Conservation (phyloP, 768 basidiomycete species). For the Macrolepiota albuminosa region DNA sequence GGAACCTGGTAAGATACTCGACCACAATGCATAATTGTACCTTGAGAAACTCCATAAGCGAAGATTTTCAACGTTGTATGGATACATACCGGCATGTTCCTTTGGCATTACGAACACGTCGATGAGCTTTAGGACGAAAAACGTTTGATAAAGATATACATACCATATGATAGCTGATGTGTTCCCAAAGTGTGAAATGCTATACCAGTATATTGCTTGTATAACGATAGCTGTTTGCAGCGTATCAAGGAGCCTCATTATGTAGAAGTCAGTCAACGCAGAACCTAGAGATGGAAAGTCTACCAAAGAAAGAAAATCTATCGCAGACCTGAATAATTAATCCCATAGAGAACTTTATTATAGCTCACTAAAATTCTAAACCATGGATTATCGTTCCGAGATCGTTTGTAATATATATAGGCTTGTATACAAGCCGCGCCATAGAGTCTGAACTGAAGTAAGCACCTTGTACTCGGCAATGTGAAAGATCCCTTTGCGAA, state of each 20-base stretch:
- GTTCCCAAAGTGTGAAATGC: not conserved
- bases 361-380: not conserved
- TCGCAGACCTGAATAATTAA: not conserved
- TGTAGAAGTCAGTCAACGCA: not conserved
- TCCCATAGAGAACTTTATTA: not conserved
- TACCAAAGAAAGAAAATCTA: constrained; percentile 1
- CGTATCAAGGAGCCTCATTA: not conserved
- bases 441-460: not conserved
- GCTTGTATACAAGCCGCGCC: constrained; percentile 2
- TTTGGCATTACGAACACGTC: not conserved
- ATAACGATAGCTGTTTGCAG: not conserved
- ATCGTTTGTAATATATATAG: constrained; percentile 5
- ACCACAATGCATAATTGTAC: constrained; percentile 2
- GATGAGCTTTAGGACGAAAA: not conserved
- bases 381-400: not conserved
- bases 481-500: not conserved
- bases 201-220: not conserved
- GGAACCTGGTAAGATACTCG: not conserved
- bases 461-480: too few relatives aligned
- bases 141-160: not conserved
- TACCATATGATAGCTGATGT: not conserved
- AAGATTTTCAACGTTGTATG: not conserved
- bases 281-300: not conserved
- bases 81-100: not conserved
- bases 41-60: not conserved